Evolutionary conservation across 1,284 basidiomycete genomes (phyloP), one percentile per base, ranked within the genome.

Genomic region (Sphaerobolus stellatus): DNA sequence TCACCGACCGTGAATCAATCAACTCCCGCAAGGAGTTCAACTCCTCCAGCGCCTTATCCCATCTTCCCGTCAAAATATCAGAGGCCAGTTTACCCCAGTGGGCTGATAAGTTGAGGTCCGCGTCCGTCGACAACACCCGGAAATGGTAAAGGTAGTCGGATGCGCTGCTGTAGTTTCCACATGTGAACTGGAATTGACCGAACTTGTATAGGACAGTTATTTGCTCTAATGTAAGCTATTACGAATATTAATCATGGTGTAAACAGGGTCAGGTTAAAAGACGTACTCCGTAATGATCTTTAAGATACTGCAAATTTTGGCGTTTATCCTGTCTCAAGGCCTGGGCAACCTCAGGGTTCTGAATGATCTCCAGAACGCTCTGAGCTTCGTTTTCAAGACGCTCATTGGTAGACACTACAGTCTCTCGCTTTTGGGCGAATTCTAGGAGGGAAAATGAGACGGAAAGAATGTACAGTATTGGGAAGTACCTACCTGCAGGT

Each of bases 71-170:
- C 48, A 99, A 85, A 66, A 97, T 97, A 71, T 98, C 94, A 46
- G 90, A 94, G 29, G 95, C 93, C 59, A 99, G 89, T 75, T 98
- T 98, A 36, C 96, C 96, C 97, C 96, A 99, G 74, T 95, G 91
- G 5, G 94, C 92, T 9, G 96, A 98, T 48, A 93, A 87, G 73
- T 90, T 94, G 65, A 96, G 87, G 56, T 94, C 90, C 58, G 81
- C 79, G 70, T 97, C 92, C 57, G 94, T 95, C 46, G 95, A 97
- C 58, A 99, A 88, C 46, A 98, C 89, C 58, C 95, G 92, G 82
- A 98, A 99, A 71, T 99, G 96, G 80, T 99, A 95, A 31, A 99
- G 84, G 75, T 97, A 98, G 72, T 98, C 94, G 51, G 94, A 94
- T 20, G 97, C 94, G 58, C 92, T 92, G 62, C 85, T 89, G 79